Conservation (phyloP, 805 yeast genomes). For the Cyberlindnera mrakii region DNA sequence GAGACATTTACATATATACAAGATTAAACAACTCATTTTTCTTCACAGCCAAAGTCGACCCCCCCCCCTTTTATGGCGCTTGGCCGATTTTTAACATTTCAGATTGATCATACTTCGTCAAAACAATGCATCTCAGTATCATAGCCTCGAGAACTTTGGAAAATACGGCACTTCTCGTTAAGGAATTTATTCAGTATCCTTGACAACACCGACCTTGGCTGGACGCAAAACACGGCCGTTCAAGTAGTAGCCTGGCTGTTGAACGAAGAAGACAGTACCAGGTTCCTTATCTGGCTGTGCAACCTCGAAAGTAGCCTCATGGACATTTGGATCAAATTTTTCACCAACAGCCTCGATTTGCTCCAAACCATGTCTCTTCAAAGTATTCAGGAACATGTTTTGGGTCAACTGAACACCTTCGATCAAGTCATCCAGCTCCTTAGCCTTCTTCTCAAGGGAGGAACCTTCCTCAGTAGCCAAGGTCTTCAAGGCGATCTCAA, state of each 20-base stretch:
- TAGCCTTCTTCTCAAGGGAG: conserved; percentile 20
- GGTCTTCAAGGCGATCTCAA: conserved; percentile 24
- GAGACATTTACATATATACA: too few relatives aligned
- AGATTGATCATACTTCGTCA: too few relatives aligned
- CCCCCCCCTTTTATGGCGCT: too few relatives aligned
- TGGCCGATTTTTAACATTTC: too few relatives aligned
- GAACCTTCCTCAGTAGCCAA: conserved; percentile 22
- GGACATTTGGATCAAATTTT: conserved; percentile 45
- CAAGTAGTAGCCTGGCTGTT: conserved; percentile 45
- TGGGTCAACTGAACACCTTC: conserved; percentile 49
- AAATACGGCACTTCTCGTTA: neutral
- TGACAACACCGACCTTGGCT: conserved; percentile 51
- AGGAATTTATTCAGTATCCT: conserved; percentile 26
- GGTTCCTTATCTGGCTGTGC: conserved; percentile 51
- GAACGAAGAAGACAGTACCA: conserved; percentile 49
- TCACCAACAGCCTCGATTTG: conserved; percentile 45
- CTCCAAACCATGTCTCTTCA: conserved; percentile 42
- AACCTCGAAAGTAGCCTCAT: conserved; percentile 47
- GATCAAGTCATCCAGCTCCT: conserved; percentile 40
- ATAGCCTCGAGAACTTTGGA: too few relatives aligned
- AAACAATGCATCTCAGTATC: too few relatives aligned
- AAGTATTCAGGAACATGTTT: conserved; percentile 42
- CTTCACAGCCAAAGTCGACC: too few relatives aligned
- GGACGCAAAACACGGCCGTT: conserved; percentile 50
- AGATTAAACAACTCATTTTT: too few relatives aligned